Evolutionary conservation across 805 yeast species (phyloP).

Genomic region (Spathaspora girioi): DNA sequence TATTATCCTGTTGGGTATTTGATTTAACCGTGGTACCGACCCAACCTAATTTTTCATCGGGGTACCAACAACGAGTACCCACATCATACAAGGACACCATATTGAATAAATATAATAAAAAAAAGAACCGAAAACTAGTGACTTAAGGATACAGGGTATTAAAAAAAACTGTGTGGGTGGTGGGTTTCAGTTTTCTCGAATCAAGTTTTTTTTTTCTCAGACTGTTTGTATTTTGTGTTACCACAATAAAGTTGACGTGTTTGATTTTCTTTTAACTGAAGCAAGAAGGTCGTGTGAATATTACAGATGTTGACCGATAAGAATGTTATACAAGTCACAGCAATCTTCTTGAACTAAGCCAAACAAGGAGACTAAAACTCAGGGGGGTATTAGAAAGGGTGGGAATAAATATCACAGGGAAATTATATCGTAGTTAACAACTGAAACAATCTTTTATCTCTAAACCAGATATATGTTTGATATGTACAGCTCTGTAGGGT

Average conservation of each 20-base stretch:
- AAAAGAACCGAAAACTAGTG: neutral
- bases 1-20: constrained; percentile 34
- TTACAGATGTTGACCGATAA: neutral
- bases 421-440: no score
- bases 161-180: neutral
- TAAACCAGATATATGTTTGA: neutral
- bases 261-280: neutral
- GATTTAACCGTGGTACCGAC: constrained; percentile 59
- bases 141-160: neutral
- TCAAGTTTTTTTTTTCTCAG: neutral
- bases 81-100: constrained; percentile 20
- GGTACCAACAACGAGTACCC: constrained; percentile 76
- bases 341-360: neutral
- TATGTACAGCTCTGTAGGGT: no score
- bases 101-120: neutral
- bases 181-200: neutral
- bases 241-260: neutral
- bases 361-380: no score
- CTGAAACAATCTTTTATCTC: no score
- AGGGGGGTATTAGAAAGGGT: neutral
- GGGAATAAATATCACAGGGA: neutral
- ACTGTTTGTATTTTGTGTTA: neutral
- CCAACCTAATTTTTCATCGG: constrained; percentile 73
- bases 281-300: neutral
- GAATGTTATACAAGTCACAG: neutral